Conservation (phyloP, 176 grass and related monocot genomes). For the Zea mays region Zm-B73-REFERENCE-NAM-5.0 NC_050097.1:167405001-167405500, state of each 20-base stretch:
- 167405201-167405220: neutral
- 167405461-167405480: too few relatives aligned
- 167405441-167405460: too few relatives aligned
- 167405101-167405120: constrained; percentile 41
- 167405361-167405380: too few relatives aligned
- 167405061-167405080: constrained; percentile 48
- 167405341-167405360: too few relatives aligned
- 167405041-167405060: constrained; percentile 2
- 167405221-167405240: neutral
- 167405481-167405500: too few relatives aligned
- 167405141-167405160: constrained; percentile 20
- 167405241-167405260: neutral
- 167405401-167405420: too few relatives aligned
- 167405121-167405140: constrained; percentile 38
- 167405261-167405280: neutral
- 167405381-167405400: too few relatives aligned
- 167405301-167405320: neutral
- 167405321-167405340: too few relatives aligned
- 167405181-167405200: neutral
- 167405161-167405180: neutral
- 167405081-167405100: constrained; percentile 45
- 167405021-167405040: neutral
- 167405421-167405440: too few relatives aligned
- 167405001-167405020: neutral
- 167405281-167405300: neutral